Evolutionary conservation across 2,329 filamentous ascomycete genomes (phyloP), one percentile per base, ranked within the genome.

Genomic region (Immersiporthe knoxdaviesiana): DNA sequence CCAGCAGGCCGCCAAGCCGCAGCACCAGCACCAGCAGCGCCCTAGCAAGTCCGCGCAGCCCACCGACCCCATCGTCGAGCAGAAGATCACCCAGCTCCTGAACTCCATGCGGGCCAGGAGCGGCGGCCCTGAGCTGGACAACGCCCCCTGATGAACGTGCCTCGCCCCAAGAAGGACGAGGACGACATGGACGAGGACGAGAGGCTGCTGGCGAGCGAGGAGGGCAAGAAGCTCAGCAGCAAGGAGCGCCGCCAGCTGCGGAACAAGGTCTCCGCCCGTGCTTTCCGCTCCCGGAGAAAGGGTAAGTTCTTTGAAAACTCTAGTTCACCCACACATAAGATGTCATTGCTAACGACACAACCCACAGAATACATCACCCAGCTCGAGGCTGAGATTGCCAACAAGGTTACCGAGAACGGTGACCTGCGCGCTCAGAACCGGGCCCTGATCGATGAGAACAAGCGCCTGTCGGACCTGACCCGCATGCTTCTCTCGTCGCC

Each of bases 101-200:
- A 94, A 95, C 81, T 93, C 94, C 66, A 97, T 98, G 91, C 90
- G 94, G 74, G 89, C 93, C 73, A 93, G 92, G 79, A 84, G 87
- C 18, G 80, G 83, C 8, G 82, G 85, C 5, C 80, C 83, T 21
- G 85, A 88, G 63, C 84, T 86, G 35, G 81, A 56, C 68, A 70
- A 79, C 71, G 74, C 79, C 44, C 78, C 16, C 79, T 90, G n/a
- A 84, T 89, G 68, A 91, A 93, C 77, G 87, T 93, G 74, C 85
- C 91, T 63, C 91, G 90, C 72, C 82, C 88, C 72, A 94, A 91
- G 86, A 98, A 98, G 85, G 94, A 97, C 59, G 94, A 98, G 76
- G 94, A 97, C 72, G 95, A 98, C 66, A 98, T 99, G 95, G 96
- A 99, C 75, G 95, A 97, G 79, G 96, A 98, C 75, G 96, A 98